A percentile compares a stretch with the other conserved stretches of the same genome.
Evolutionary conservation across 2,329 filamentous ascomycete genomes (phyloP).

Genomic region (Xylariaceae sp.): DNA sequence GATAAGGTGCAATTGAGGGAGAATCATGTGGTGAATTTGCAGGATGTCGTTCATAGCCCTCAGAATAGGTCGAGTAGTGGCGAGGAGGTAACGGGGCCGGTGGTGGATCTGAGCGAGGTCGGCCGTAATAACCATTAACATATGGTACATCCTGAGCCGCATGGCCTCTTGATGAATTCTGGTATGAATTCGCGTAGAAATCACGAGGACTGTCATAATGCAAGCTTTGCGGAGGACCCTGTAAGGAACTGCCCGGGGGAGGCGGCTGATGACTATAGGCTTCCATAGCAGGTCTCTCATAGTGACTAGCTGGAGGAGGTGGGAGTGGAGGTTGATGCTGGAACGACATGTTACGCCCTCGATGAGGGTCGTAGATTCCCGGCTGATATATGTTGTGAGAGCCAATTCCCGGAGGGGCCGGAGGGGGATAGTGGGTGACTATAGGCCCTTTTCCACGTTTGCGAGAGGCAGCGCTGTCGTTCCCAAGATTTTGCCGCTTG

Average conservation of each 20-base stretch:
- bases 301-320: slow-evolving; percentile 5
- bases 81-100: slow-evolving; percentile 7
- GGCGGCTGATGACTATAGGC: too few relatives aligned
- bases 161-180: slow-evolving; percentile 1
- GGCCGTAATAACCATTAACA: slow-evolving; percentile 11
- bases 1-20: slow-evolving; percentile 2
- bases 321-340: slow-evolving; percentile 16
- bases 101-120: slow-evolving; percentile 5
- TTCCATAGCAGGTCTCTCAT: too few relatives aligned
- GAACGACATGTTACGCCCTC: slow-evolving; percentile 11
- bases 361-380: slow-evolving; percentile 15
- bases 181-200: slow-evolving; percentile 9
- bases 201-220: slow-evolving; percentile 4
- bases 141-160: slow-evolving; percentile 2
- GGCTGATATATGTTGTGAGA: slow-evolving; percentile 16
- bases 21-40: neutral
- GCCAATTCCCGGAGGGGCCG: slow-evolving; percentile 13
- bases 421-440: slow-evolving; percentile 30
- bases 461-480: slow-evolving; percentile 16
- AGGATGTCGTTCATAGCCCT: slow-evolving; percentile 10
- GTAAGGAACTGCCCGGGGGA: neutral
- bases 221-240: slow-evolving; percentile 1
- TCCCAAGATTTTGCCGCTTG: slow-evolving; percentile 24
- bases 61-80: slow-evolving; percentile 9
- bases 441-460: slow-evolving; percentile 30